A percentile compares a stretch with the other conserved stretches of the same genome.
Conservation (phyloP, 805 yeast species). For the Candida koratica region DNA sequence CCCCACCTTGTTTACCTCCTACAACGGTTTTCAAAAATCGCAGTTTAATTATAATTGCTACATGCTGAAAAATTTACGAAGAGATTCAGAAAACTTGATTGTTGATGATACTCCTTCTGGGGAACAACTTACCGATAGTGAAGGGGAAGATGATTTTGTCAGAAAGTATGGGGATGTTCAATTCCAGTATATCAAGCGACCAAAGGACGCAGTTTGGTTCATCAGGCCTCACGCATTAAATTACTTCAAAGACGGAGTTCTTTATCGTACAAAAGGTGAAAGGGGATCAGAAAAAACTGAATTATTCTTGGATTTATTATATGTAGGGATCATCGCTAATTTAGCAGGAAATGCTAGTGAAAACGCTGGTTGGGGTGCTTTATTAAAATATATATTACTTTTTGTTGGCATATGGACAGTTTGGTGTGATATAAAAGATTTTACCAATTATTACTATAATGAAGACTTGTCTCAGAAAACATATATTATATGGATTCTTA, state of each 20-base stretch:
- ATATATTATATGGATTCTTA: conserved; percentile 51
- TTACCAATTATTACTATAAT: conserved; percentile 59
- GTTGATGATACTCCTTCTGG: too few relatives aligned
- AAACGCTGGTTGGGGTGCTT: conserved; percentile 44
- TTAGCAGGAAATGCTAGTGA: conserved; percentile 52
- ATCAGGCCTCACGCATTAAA: conserved; percentile 57
- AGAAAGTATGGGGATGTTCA: conserved; percentile 47
- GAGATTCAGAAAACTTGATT: too few relatives aligned
- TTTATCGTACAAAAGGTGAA: conserved; percentile 54
- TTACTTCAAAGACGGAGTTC: conserved; percentile 53
- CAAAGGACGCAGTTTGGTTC: conserved; percentile 37
- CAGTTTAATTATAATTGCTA: too few relatives aligned
- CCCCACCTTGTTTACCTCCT: too few relatives aligned
- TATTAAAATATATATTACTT: conserved; percentile 46
- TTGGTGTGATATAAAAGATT: conserved; percentile 62
- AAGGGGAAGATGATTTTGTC: conserved; percentile 42
- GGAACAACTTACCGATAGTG: conserved; percentile 29
- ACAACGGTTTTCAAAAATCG: too few relatives aligned
- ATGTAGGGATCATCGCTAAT: conserved; percentile 61
- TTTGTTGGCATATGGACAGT: conserved; percentile 60
- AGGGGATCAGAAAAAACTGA: conserved; percentile 50
- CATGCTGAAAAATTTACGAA: too few relatives aligned
- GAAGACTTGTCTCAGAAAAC: conserved; percentile 55
- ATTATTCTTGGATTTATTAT: conserved; percentile 58
- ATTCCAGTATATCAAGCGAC: conserved; percentile 44